Conservation (phyloP, 1,139 yeast genomes). For the Candida tetrigidarum region DNA sequence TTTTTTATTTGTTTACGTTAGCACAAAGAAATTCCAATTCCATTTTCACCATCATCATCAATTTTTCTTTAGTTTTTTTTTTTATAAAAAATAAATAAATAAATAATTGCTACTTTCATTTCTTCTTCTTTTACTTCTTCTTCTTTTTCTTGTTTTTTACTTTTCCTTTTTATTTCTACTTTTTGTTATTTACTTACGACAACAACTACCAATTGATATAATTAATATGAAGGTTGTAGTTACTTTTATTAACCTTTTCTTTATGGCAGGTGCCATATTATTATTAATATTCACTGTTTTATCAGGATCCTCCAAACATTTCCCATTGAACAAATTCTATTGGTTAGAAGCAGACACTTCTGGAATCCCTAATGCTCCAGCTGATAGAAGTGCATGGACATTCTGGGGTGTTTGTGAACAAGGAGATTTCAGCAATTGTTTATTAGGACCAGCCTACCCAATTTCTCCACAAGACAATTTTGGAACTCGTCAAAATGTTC, state of each 20-base stretch:
- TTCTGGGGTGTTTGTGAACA: conserved; percentile 79
- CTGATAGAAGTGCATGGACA: conserved; percentile 65
- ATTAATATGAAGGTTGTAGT: conserved; percentile 35
- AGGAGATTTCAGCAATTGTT: conserved; percentile 46
- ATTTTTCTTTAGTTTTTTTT: too few relatives aligned
- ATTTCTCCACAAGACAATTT: conserved; percentile 76
- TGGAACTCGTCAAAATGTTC: conserved; percentile 52
- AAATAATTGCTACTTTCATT: neutral
- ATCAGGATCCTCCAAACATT: conserved; percentile 64
- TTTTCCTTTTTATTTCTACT: neutral
- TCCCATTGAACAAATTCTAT: conserved; percentile 68
- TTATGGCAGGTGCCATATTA: conserved; percentile 57
- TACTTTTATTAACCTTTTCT: conserved; percentile 42
- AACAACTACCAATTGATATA: neutral
- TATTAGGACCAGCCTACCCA: conserved; percentile 60
- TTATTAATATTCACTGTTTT: conserved; percentile 64
- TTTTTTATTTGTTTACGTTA: neutral
- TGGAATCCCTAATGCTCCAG: conserved; percentile 56
- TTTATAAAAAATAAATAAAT: neutral
- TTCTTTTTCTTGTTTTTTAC: neutral
- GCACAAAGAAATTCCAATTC: too few relatives aligned
- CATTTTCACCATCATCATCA: too few relatives aligned
- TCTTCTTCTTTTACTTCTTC: neutral
- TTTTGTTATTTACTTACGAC: too few relatives aligned
- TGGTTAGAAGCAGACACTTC: conserved; percentile 76